phyloP scores from a whole-genome alignment of 2,329 filamentous ascomycete species.

The Septoria linicola region DNA sequence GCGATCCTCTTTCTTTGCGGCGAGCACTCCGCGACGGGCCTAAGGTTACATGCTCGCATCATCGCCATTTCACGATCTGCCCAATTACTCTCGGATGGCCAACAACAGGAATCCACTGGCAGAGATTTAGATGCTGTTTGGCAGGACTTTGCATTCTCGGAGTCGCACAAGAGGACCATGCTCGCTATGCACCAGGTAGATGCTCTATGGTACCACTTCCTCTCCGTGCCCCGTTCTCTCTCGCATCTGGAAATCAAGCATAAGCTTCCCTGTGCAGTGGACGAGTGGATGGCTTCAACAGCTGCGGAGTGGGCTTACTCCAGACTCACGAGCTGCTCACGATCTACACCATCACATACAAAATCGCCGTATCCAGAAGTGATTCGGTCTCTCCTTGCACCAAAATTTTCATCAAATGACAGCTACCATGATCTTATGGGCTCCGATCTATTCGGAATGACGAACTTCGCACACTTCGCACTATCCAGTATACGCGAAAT shows the following conservation, averaged over 20 bases:
- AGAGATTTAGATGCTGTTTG: slow-evolving; percentile 43
- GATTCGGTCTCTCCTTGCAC: slow-evolving; percentile 6
- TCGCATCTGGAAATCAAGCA: slow-evolving; percentile 49
- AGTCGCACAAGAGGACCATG: slow-evolving; percentile 46
- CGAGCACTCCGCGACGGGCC: slow-evolving; percentile 37
- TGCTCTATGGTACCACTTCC: slow-evolving; percentile 47
- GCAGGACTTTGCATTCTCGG: slow-evolving; percentile 40
- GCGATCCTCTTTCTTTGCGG: slow-evolving; percentile 48
- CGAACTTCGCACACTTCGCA: slow-evolving; percentile 1
- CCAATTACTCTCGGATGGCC: background rate
- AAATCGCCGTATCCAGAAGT: slow-evolving; percentile 3
- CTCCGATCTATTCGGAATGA: background rate
- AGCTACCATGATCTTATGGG: background rate
- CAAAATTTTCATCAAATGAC: background rate
- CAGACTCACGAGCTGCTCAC: slow-evolving; percentile 22
- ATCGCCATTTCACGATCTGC: slow-evolving; percentile 40
- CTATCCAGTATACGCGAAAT: slow-evolving; percentile 1
- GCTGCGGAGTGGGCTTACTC: slow-evolving; percentile 41
- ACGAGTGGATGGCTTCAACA: slow-evolving; percentile 42
- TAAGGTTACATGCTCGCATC: slow-evolving; percentile 44
- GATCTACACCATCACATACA: background rate
- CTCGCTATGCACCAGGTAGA: slow-evolving; percentile 48
- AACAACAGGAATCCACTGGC: background rate
- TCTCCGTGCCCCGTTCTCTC: slow-evolving; percentile 41
- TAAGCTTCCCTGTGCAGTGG: slow-evolving; percentile 43